phyloP scores from a whole-genome alignment of 2,329 filamentous ascomycete species.

The Fusarium graminum region DNA sequence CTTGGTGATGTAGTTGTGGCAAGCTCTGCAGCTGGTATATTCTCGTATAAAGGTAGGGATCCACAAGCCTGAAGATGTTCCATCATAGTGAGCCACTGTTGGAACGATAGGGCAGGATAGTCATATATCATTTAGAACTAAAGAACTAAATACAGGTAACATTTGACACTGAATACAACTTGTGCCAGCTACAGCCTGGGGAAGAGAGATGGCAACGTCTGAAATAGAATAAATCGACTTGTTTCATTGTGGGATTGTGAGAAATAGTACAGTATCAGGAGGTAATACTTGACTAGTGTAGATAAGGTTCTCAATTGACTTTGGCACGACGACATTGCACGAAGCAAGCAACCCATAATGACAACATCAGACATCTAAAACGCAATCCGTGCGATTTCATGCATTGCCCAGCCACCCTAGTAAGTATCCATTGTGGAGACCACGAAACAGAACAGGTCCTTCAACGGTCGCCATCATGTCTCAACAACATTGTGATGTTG shows the following conservation, averaged over 20 bases:
- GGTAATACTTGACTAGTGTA: neutral
- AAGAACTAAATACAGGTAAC: neutral
- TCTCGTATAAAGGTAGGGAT: neutral
- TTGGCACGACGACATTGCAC: neutral
- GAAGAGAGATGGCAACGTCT: neutral
- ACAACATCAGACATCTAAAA: slow-evolving; percentile 3
- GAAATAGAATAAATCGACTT: no score
- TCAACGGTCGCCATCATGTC: slow-evolving; percentile 30
- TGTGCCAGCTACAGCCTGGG: neutral
- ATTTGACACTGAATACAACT: no score
- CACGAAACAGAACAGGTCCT: slow-evolving; percentile 30
- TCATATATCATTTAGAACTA: neutral
- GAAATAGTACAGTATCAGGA: neutral
- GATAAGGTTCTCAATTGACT: neutral
- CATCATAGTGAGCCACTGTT: neutral
- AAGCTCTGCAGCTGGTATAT: neutral
- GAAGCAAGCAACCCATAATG: neutral
- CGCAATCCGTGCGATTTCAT: slow-evolving; percentile 13
- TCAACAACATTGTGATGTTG: slow-evolving; percentile 21
- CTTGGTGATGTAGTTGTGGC: neutral
- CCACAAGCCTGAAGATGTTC: neutral
- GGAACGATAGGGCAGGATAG: neutral
- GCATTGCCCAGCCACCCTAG: slow-evolving; percentile 28
- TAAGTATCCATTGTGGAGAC: slow-evolving; percentile 16
- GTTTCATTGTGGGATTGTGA: neutral